Evolutionary conservation across 495 filamentous ascomycete species (phyloP).

Genomic region (Podospora australis): DNA sequence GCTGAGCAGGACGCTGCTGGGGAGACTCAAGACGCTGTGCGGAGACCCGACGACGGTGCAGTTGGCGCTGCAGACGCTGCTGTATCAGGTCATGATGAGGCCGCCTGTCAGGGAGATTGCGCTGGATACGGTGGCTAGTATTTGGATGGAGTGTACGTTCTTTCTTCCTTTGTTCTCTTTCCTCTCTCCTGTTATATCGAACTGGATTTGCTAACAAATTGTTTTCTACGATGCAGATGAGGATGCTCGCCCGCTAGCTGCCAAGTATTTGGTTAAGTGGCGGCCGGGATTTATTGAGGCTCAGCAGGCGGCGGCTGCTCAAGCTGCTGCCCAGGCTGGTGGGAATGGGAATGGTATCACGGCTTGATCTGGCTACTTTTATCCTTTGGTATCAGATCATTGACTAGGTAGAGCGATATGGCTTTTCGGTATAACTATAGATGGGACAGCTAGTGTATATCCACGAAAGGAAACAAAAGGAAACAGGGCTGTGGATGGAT

Average conservation of each 20-base stretch:
- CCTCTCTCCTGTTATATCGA: constrained; percentile 7
- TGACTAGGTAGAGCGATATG: no score
- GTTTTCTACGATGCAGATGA: constrained; percentile 30
- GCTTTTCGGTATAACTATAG: no score
- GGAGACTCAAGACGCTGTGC: constrained; percentile 72
- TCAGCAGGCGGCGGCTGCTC: constrained; percentile 14
- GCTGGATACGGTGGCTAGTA: constrained; percentile 74
- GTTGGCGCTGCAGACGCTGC: constrained; percentile 43
- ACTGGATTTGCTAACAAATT: constrained; percentile 4
- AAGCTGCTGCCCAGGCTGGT: background rate
- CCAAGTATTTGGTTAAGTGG: constrained; percentile 49
- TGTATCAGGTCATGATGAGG: constrained; percentile 77
- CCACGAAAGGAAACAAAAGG: no score
- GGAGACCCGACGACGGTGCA: constrained; percentile 70
- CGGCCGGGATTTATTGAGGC: constrained; percentile 44
- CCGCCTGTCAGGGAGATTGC: constrained; percentile 77
- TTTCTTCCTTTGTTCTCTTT: background rate
- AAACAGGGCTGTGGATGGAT: no score
- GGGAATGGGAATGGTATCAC: constrained; percentile 2
- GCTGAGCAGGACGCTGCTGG: constrained; percentile 60
- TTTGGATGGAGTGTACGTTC: constrained; percentile 72
- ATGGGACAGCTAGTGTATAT: no score
- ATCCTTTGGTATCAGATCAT: no score
- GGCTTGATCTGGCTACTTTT: constrained; percentile 4
- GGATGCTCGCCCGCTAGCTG: constrained; percentile 47